These are phyloP conservation scores for Peribolospora baueri DNA, from an alignment of 768 basidiomycete species.

Conservation along the genomic window DNA sequence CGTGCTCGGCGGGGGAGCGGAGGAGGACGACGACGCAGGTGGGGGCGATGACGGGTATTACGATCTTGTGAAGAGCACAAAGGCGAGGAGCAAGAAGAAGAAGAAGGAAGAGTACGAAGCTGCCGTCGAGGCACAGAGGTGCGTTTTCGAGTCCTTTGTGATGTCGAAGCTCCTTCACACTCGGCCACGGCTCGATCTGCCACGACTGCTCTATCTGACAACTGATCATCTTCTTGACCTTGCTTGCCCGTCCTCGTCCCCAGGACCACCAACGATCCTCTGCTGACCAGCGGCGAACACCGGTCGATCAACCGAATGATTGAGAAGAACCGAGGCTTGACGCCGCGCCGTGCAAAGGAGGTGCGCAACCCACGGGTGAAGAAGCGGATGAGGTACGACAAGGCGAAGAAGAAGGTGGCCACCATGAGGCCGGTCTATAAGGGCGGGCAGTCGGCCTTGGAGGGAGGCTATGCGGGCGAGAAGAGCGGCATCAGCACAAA, in stretches of 20 bases:
- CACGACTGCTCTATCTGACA: neutral
- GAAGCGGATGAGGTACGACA: conserved; percentile 74
- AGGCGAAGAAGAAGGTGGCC: conserved; percentile 74
- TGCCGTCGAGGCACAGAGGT: conserved; percentile 34
- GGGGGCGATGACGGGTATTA: conserved; percentile 54
- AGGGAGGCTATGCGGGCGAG: conserved; percentile 68
- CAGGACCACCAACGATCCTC: conserved; percentile 12
- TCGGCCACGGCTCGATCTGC: neutral
- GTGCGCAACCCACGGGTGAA: conserved; percentile 95
- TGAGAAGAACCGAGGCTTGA: conserved; percentile 78
- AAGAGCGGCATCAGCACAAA: conserved; percentile 62
- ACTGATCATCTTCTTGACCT: neutral
- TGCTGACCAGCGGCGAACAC: conserved; percentile 42
- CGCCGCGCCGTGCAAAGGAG: conserved; percentile 62
- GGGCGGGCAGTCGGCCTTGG: conserved; percentile 44
- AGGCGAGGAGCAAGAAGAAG: conserved; percentile 44
- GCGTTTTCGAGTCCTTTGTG: conserved; percentile 22
- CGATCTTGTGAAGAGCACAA: conserved; percentile 54
- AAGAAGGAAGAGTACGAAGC: conserved; percentile 66
- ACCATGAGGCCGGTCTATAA: conserved; percentile 85
- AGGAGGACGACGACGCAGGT: conserved; percentile 21
- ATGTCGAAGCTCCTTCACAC: conserved; percentile 1
- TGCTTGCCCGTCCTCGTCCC: neutral
- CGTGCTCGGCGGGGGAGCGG: conserved; percentile 6
- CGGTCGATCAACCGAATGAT: conserved; percentile 61